phyloP scores from a whole-genome alignment of 176 grass and related monocot genomes.

The Aegilops bicornis region DNA sequence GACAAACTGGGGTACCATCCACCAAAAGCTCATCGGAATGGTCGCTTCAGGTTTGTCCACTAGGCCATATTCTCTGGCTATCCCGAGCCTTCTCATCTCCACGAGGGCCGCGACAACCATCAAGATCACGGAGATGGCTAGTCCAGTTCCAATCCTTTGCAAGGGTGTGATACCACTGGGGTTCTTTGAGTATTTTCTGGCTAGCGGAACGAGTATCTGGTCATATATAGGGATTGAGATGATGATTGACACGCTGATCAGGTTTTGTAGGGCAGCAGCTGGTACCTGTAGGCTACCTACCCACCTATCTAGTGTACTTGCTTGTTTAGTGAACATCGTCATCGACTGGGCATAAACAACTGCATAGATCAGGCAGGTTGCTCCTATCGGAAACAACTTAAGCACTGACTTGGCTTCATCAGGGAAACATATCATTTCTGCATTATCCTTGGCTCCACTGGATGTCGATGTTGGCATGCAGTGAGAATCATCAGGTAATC shows the following conservation, averaged over 20 bases:
- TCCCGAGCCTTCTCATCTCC: constrained; percentile 51
- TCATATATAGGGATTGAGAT: constrained; percentile 58
- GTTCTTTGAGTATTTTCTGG: constrained; percentile 32
- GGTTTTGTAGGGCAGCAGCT: constrained; percentile 58
- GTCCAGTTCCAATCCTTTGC: constrained; percentile 53
- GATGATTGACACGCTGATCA: constrained; percentile 34
- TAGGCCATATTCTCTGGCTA: constrained; percentile 43
- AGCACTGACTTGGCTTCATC: constrained; percentile 32
- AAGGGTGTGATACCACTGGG: constrained; percentile 44
- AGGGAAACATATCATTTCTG: constrained; percentile 22
- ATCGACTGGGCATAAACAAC: constrained; percentile 53
- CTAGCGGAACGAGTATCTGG: constrained; percentile 38
- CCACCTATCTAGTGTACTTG: constrained; percentile 58
- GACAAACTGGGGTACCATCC: constrained; percentile 54
- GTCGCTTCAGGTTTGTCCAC: constrained; percentile 39
- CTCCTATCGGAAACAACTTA: constrained; percentile 53
- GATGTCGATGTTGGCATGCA: constrained; percentile 7
- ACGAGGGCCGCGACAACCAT: constrained; percentile 57
- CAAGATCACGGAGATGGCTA: constrained; percentile 40
- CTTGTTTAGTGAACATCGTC: constrained; percentile 80
- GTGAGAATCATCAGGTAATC: constrained; percentile 25
- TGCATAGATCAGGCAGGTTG: constrained; percentile 55
- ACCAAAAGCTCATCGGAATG: constrained; percentile 63
- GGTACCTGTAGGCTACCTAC: constrained; percentile 45
- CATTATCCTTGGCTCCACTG: constrained; percentile 13